Evolutionary conservation across 163 green algal species (phyloP).

Genomic region (Chlamydomonas reinhardtii): DNA sequence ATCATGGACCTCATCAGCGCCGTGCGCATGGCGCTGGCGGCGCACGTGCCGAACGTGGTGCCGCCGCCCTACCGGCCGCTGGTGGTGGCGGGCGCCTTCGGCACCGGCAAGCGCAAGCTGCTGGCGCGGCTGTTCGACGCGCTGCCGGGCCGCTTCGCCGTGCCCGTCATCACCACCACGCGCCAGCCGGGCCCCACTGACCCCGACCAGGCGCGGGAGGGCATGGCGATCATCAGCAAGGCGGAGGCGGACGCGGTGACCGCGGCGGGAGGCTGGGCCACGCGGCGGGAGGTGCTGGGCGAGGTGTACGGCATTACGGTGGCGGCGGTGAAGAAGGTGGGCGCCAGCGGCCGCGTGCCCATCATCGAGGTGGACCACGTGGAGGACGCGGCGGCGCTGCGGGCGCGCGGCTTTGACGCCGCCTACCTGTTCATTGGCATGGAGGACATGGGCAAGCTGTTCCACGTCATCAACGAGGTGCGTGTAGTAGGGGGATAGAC

Average conservation of each 20-base stretch:
- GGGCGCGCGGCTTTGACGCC: conserved; percentile 61
- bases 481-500: not conserved
- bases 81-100: conserved; percentile 72
- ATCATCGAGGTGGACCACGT: conserved; percentile 75
- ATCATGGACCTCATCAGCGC: conserved; percentile 43
- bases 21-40: conserved; percentile 40
- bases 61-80: conserved; percentile 63
- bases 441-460: conserved; percentile 47
- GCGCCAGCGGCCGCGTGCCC: conserved; percentile 47
- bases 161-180: conserved; percentile 68
- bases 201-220: conserved; percentile 33
- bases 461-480: conserved; percentile 35
- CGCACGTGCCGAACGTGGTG: conserved; percentile 59
- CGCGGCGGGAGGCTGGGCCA: conserved; percentile 59
- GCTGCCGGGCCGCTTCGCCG: conserved; percentile 65
- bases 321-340: conserved; percentile 64
- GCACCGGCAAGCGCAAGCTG: conserved; percentile 73
- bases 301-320: conserved; percentile 72
- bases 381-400: conserved; percentile 58
- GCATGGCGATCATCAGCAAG: conserved; percentile 57
- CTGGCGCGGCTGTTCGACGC: conserved; percentile 70
- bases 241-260: conserved; percentile 58
- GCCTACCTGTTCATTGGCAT: conserved; percentile 48
- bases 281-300: conserved; percentile 62
- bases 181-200: conserved; percentile 5